Evolutionary conservation across 2,329 filamentous ascomycete genomes (phyloP), one percentile per base, ranked within the genome.

Genomic region (Xylariaceae sp.): DNA sequence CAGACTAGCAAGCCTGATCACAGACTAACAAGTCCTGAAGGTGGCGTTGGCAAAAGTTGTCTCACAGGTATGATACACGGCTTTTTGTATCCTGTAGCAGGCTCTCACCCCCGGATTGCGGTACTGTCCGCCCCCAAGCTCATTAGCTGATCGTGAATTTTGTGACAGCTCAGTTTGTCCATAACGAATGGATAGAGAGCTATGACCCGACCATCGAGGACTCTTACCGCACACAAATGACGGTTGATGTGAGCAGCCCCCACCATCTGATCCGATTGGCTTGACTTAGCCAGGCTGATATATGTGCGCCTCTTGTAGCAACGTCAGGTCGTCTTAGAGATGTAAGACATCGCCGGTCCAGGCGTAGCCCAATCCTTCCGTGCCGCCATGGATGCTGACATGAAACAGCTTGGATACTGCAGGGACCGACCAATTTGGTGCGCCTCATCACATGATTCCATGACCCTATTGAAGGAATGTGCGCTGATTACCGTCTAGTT

Each of bases 131-230:
- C 39, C 53, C 52, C 15, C 23, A 18, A 55, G 15, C 48, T 61
- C 51, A 44, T 58, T 63, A 60, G 61, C 65, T 64, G 59, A 65
- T 51, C 49, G 49, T 61, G 11, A 56, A 65, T 54, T 35, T 65
- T 66, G 60, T 67, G 65, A 69, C 70, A 91, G 91, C 92, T 69
- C 91, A 96, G 80, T 96, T 95, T 70, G 91, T 96, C 55, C 90
- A 94, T 75, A 92, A 94, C 77, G 88, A 95, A 68, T 95, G 91
- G 89, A 93, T 96, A 72, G 91, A 96, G 75, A 89, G 86, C 73
- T 90, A 90, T 75, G 88, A 90, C 73, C 88, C 88, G 13, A 90
- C 88, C 15, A 90, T 90, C 67, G 88, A 90, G 72, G 88, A 90
- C 73, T 88, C 88, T 35, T 90, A 90, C 72, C 82, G 88, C 62